phyloP scores from a whole-genome alignment of 164 flowering plant genomes.

The Echeveria elegans region DNA sequence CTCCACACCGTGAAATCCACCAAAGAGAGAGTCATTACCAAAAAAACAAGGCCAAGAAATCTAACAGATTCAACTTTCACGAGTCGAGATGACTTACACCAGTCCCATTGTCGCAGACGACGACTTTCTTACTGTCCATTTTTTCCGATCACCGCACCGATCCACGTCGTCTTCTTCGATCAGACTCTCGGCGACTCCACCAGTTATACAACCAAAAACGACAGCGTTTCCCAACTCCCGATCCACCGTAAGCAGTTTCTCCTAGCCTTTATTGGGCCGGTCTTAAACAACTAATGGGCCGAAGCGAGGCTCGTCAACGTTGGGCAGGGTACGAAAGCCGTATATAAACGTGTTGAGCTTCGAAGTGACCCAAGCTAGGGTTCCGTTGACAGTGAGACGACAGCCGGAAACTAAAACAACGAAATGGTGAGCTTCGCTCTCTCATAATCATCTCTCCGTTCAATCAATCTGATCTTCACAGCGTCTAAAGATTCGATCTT shows the following conservation, averaged over 20 bases:
- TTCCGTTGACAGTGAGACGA: neutral
- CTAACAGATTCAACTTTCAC: neutral
- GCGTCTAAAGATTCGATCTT: neutral
- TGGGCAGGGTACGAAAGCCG: neutral
- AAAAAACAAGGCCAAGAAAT: neutral
- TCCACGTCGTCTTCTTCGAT: neutral
- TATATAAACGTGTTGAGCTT: neutral
- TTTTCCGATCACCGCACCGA: conserved; percentile 1
- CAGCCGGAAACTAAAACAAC: neutral
- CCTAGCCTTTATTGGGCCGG: neutral
- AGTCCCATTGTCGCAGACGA: conserved; percentile 95
- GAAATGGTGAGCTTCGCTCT: neutral
- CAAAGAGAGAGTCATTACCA: neutral
- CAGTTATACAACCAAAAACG: neutral
- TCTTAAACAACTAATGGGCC: neutral
- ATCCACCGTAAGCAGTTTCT: neutral
- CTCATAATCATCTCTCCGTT: neutral
- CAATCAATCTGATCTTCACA: no score
- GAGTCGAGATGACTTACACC: conserved; percentile 35
- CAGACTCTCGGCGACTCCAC: neutral
- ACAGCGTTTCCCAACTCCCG: neutral
- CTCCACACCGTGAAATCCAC: no score
- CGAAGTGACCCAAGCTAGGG: neutral
- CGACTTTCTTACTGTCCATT: conserved; percentile 73
- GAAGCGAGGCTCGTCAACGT: neutral